These are phyloP conservation scores for Phytophthora pisi DNA, from an alignment of 352 stramenopile genomes.

Conservation along the genomic window DNA sequence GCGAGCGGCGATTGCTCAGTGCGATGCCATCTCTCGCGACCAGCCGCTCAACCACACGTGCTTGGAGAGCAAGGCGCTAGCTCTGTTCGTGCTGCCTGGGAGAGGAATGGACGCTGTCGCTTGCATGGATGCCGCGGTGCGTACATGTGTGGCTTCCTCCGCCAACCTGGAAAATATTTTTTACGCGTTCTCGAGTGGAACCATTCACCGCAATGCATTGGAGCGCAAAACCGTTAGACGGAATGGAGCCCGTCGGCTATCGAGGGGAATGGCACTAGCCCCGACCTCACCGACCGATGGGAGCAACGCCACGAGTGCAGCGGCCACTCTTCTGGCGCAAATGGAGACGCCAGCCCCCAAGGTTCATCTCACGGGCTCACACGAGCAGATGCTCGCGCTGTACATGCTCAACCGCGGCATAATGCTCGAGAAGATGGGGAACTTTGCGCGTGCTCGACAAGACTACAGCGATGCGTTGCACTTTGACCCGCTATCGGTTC, in stretches of 20 bases:
- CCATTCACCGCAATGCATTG: conserved; percentile 60
- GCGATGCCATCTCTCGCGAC: conserved; percentile 46
- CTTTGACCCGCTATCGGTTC: conserved; percentile 67
- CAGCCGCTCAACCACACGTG: conserved; percentile 56
- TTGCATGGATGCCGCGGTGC: conserved; percentile 65
- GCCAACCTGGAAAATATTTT: conserved; percentile 67
- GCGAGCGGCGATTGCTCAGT: conserved; percentile 55
- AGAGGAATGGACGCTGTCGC: conserved; percentile 45
- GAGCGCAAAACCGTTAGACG: conserved; percentile 55
- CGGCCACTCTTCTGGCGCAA: conserved; percentile 16
- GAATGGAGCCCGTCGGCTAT: conserved; percentile 20
- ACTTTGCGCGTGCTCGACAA: conserved; percentile 51
- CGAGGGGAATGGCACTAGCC: not conserved
- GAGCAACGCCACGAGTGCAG: conserved; percentile 13
- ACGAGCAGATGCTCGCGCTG: conserved; percentile 69
- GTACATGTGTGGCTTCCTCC: conserved; percentile 61
- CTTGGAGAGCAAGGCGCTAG: conserved; percentile 67
- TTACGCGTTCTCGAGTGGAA: conserved; percentile 59
- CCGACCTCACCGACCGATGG: conserved; percentile 4
- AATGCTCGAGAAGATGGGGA: conserved; percentile 57
- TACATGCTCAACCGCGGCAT: conserved; percentile 80
- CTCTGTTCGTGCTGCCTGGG: conserved; percentile 53
- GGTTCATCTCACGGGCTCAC: conserved; percentile 47
- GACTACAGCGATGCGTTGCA: conserved; percentile 70
- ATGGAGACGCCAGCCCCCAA: conserved; percentile 19